A percentile compares a stretch with the other conserved stretches of the same genome.
These are phyloP conservation scores for Zelopaecilomyces penicillatus DNA, from an alignment of 2,329 filamentous ascomycete genomes.

Conservation along the genomic window DNA sequence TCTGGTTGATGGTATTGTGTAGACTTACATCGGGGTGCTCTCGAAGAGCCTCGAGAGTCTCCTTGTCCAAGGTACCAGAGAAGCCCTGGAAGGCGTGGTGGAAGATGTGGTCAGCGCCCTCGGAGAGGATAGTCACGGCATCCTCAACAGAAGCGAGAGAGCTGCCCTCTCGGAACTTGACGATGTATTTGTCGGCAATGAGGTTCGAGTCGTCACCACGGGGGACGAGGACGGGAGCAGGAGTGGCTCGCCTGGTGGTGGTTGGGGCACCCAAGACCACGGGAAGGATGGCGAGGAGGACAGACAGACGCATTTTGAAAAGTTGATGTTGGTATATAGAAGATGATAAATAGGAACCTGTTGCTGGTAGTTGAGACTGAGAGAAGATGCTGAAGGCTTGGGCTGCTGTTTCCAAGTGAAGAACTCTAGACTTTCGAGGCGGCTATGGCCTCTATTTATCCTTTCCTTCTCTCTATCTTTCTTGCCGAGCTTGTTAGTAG, in stretches of 20 bases:
- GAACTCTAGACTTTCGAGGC: not conserved
- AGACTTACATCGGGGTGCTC: conserved; percentile 15
- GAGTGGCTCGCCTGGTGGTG: conserved; percentile 14
- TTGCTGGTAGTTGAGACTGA: not conserved
- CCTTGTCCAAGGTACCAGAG: conserved; percentile 13
- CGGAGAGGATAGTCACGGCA: conserved; percentile 10
- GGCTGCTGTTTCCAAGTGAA: conserved; percentile 4
- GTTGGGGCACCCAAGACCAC: conserved; percentile 14
- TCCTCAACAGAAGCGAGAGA: conserved; percentile 8
- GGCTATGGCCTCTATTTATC: conserved; percentile 6
- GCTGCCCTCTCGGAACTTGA: conserved; percentile 19
- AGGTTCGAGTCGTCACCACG: conserved; percentile 6
- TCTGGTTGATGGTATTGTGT: not conserved
- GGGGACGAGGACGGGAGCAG: conserved; percentile 18
- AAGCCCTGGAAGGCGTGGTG: conserved; percentile 17
- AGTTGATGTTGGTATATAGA: not conserved
- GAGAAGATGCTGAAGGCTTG: conserved; percentile 1
- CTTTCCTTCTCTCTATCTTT: not conserved
- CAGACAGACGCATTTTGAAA: conserved; percentile 15
- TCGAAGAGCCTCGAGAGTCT: conserved; percentile 15
- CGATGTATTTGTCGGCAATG: conserved; percentile 22
- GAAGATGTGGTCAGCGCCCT: conserved; percentile 17
- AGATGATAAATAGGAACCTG: not conserved
- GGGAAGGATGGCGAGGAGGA: conserved; percentile 17
- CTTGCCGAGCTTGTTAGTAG: not conserved